These are phyloP conservation scores for Blastobotrys aristatus DNA, from an alignment of 1,139 yeast species.

Conservation along the genomic window DNA sequence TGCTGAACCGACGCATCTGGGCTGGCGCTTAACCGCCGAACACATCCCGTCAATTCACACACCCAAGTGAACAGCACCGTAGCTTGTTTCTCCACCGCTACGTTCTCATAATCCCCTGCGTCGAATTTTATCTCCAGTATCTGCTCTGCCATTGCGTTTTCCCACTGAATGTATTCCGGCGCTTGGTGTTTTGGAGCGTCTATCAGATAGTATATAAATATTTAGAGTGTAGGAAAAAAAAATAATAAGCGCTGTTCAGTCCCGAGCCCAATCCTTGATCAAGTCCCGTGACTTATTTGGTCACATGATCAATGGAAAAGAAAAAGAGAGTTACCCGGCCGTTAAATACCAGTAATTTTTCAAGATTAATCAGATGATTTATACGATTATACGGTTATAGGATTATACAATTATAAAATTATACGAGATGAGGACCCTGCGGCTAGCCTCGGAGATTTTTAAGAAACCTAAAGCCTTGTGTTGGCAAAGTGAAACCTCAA, in stretches of 20 bases:
- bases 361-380: too few species aligned
- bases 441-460: too few species aligned
- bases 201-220: not conserved
- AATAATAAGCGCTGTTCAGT: too few species aligned
- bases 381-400: too few species aligned
- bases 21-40: constrained; percentile 8
- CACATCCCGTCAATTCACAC: constrained; percentile 12
- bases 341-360: too few species aligned
- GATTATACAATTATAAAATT: too few species aligned
- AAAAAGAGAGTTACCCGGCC: too few species aligned
- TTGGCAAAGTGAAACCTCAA: too few species aligned
- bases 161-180: not conserved
- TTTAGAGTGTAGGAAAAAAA: not conserved
- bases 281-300: not conserved
- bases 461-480: too few species aligned
- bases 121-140: constrained; percentile 18
- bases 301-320: too few species aligned
- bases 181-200: not conserved
- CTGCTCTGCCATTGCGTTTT: not conserved
- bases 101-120: constrained; percentile 20
- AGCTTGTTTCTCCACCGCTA: constrained; percentile 25
- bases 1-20: constrained; percentile 21
- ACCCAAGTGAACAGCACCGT: constrained; percentile 24
- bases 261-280: too few species aligned
- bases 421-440: too few species aligned